Percentiles rank a stretch among this genome's conserved stretches.
Conservation (phyloP, 2,329 filamentous ascomycete genomes). For the Exophiala oligosperma region DNA sequence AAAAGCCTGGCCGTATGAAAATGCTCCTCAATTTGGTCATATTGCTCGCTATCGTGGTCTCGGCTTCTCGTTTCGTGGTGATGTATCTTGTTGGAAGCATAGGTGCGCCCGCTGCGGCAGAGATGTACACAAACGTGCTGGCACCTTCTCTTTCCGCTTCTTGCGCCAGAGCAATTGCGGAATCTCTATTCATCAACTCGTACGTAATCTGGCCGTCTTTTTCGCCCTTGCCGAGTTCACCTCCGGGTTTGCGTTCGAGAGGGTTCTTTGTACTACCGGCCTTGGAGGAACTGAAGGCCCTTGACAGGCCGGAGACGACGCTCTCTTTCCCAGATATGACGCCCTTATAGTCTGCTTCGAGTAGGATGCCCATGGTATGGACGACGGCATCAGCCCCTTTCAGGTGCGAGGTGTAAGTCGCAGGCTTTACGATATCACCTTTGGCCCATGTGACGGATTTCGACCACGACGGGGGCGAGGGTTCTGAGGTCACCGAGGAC, state of each 20-base stretch:
- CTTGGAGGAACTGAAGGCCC: conserved; percentile 72
- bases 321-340: conserved; percentile 82
- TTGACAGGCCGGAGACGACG: conserved; percentile 72
- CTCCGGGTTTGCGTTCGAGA: conserved; percentile 60
- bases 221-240: conserved; percentile 62
- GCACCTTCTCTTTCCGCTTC: conserved; percentile 68
- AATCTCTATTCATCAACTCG: conserved; percentile 86
- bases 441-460: conserved; percentile 81
- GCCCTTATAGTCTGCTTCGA: conserved; percentile 97
- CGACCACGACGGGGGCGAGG: conserved; percentile 75
- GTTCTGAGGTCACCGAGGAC: conserved; percentile 72
- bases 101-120: conserved; percentile 81
- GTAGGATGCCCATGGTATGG: conserved; percentile 91
- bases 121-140: conserved; percentile 79
- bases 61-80: conserved; percentile 86
- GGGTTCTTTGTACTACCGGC: conserved; percentile 65
- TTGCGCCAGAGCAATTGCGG: conserved; percentile 77
- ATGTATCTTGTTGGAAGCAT: conserved; percentile 85
- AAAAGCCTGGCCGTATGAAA: conserved; percentile 81
- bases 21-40: conserved; percentile 76
- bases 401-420: conserved; percentile 75
- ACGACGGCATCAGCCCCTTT: conserved; percentile 80
- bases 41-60: conserved; percentile 68
- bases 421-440: conserved; percentile 81
- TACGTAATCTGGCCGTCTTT: conserved; percentile 81